Conservation (phyloP, 1,139 yeast species). For the Arxiozyma heterogenica region DNA sequence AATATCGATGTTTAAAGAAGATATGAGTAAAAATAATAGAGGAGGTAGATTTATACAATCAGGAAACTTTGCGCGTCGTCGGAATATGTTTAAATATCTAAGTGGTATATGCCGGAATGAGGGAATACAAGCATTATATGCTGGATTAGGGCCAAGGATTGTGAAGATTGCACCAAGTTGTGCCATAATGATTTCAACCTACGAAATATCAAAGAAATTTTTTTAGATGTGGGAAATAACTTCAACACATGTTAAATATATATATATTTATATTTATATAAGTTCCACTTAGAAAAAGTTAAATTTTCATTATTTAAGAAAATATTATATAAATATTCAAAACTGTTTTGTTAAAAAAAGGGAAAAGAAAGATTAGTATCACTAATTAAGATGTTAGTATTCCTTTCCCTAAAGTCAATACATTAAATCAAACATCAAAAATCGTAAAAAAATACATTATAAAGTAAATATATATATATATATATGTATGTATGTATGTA, state of each 20-base stretch:
- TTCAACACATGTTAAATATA: too few relatives aligned
- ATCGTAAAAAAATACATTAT: too few relatives aligned
- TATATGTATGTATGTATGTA: too few relatives aligned
- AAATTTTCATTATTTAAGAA: too few relatives aligned
- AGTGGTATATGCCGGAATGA: constrained; percentile 54
- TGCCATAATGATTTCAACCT: constrained; percentile 96
- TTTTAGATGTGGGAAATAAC: background rate
- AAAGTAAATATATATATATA: too few relatives aligned
- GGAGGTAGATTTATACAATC: background rate
- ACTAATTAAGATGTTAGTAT: too few relatives aligned
- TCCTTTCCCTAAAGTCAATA: too few relatives aligned
- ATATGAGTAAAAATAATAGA: constrained; percentile 1
- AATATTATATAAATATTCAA: background rate
- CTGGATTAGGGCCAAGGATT: constrained; percentile 78
- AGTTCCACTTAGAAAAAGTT: too few relatives aligned
- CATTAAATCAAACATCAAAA: too few relatives aligned
- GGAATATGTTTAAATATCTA: constrained; percentile 57
- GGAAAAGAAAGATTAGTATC: background rate
- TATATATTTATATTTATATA: too few relatives aligned
- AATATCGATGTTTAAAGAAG: constrained; percentile 33
- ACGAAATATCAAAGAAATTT: constrained; percentile 70
- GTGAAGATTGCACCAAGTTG: constrained; percentile 94
- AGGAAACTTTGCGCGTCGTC: constrained; percentile 10
- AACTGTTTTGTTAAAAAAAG: too few relatives aligned
- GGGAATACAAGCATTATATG: constrained; percentile 69